These are phyloP conservation scores for Fonsecaea erecta DNA, from an alignment of 2,329 filamentous ascomycete genomes.

Conservation along the genomic window DNA sequence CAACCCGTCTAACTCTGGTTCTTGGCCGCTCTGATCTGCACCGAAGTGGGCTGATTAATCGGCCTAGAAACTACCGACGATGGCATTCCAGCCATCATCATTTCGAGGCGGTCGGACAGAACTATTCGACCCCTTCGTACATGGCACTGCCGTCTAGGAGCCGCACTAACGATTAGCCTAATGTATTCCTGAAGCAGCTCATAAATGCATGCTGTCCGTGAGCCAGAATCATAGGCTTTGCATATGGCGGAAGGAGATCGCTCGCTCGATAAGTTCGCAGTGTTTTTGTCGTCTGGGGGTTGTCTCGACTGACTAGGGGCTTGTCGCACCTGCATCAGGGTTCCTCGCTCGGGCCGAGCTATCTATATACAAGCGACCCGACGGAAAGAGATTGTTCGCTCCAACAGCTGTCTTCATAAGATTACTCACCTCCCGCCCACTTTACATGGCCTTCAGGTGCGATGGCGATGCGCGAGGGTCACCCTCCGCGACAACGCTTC, in stretches of 20 bases:
- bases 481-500: neutral
- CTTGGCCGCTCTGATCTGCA: neutral
- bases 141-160: neutral
- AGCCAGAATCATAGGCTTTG: neutral
- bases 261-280: neutral
- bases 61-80: neutral
- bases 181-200: neutral
- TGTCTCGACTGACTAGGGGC: neutral
- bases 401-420: neutral
- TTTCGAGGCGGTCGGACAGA: neutral
- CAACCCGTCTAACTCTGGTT: neutral
- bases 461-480: neutral
- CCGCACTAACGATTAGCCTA: slow-evolving; percentile 3
- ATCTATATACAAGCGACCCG: neutral
- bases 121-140: neutral
- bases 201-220: neutral
- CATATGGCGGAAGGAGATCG: neutral
- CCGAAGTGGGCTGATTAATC: neutral
- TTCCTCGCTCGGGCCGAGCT: neutral
- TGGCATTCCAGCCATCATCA: neutral
- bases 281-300: neutral
- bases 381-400: neutral
- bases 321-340: neutral
- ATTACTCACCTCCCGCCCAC: neutral
- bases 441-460: neutral